Conservation (phyloP, 2,329 filamentous ascomycete species). For the Penicillium sp. region DNA sequence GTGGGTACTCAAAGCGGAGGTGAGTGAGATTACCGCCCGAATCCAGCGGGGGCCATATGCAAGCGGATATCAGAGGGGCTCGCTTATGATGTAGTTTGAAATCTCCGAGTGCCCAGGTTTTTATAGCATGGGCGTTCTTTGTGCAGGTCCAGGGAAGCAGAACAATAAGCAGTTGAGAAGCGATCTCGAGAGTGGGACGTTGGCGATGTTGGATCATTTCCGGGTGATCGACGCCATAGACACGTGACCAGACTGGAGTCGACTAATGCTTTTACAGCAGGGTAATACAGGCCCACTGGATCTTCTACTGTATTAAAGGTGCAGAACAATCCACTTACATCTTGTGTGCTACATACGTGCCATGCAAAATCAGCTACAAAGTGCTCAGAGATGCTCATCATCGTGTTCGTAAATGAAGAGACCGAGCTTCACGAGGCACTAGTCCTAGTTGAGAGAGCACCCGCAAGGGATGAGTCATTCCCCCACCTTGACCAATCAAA, state of each 20-base stretch:
- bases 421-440: neutral
- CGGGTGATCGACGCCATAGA: conserved; percentile 22
- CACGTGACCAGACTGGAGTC: conserved; percentile 15
- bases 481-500: neutral
- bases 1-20: conserved; percentile 27
- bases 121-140: neutral
- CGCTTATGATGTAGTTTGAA: neutral
- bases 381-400: neutral
- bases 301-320: neutral
- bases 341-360: neutral
- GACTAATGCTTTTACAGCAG: neutral
- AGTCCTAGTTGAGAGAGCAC: conserved; percentile 1
- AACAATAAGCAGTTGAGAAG: neutral
- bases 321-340: neutral
- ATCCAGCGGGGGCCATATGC: conserved; percentile 27
- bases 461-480: neutral
- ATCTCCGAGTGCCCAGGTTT: neutral
- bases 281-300: neutral
- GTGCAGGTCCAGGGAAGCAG: neutral
- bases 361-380: neutral
- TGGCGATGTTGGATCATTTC: conserved; percentile 8
- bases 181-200: neutral
- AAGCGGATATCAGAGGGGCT: neutral
- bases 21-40: conserved; percentile 30
- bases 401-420: neutral